phyloP scores from a whole-genome alignment of 208 protist species.

The Leishmania turanica region DNA sequence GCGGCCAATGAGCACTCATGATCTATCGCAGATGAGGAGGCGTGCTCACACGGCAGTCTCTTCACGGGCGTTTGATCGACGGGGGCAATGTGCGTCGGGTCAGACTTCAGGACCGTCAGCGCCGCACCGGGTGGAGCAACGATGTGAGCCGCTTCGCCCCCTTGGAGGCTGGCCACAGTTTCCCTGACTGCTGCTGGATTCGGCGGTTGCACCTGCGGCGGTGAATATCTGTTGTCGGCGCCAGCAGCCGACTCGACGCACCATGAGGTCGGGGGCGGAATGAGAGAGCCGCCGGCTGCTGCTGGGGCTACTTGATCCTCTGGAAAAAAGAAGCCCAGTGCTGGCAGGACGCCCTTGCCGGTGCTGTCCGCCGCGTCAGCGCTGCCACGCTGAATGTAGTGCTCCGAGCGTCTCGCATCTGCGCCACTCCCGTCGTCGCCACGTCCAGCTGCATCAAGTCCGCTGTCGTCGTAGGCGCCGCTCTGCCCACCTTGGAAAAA shows the following conservation, averaged over 20 bases:
- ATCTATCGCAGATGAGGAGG: not conserved
- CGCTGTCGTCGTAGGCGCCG: not conserved
- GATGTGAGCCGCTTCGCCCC: not conserved
- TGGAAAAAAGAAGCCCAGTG: not conserved
- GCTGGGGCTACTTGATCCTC: not conserved
- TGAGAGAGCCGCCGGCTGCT: not conserved
- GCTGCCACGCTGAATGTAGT: not conserved
- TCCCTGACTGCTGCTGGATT: not conserved
- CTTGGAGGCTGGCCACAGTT: not conserved
- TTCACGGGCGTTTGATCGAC: not conserved
- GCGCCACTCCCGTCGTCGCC: not conserved
- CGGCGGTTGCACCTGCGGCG: not conserved
- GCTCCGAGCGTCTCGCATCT: not conserved
- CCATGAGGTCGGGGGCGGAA: not conserved
- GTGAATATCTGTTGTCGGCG: not conserved
- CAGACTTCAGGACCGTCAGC: not conserved
- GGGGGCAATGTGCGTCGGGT: not conserved
- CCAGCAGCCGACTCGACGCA: not conserved
- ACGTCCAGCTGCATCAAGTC: not conserved
- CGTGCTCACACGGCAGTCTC: not conserved
- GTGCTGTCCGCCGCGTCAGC: not conserved
- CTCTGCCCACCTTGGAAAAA: slow-evolving; percentile 7
- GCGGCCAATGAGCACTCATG: slow-evolving; percentile 4
- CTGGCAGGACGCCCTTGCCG: not conserved
- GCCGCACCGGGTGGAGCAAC: not conserved